Conservation (phyloP, 352 stramenopile genomes). For the Phytophthora boehmeriae region DNA sequence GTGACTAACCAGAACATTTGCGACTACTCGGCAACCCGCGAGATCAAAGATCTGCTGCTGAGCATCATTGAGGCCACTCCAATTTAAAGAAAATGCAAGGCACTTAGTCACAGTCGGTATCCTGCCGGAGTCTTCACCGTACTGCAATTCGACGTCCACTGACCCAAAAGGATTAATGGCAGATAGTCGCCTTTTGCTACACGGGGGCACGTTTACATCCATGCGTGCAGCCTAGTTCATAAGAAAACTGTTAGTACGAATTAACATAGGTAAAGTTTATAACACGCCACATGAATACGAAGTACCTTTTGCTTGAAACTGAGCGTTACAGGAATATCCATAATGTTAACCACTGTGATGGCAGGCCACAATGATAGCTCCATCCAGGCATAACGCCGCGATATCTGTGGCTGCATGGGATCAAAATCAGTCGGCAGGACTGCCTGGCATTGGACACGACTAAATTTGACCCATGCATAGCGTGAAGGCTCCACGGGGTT, state of each 20-base stretch:
- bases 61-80: slow-evolving; percentile 4
- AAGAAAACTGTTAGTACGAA: slow-evolving; percentile 16
- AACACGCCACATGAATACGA: not conserved
- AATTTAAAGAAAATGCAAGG: slow-evolving; percentile 27
- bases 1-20: slow-evolving; percentile 10
- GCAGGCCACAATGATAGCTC: slow-evolving; percentile 55
- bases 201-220: slow-evolving; percentile 26
- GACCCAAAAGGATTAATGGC: slow-evolving; percentile 48
- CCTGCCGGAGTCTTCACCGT: slow-evolving; percentile 7
- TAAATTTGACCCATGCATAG: slow-evolving; percentile 44
- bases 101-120: not conserved
- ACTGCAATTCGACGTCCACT: slow-evolving; percentile 25
- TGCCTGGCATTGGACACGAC: slow-evolving; percentile 40
- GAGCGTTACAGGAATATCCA: slow-evolving; percentile 34
- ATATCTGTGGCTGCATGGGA: slow-evolving; percentile 38
- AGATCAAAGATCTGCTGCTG: slow-evolving; percentile 47
- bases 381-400: slow-evolving; percentile 58
- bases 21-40: slow-evolving; percentile 34
- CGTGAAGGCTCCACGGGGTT: slow-evolving; percentile 18
- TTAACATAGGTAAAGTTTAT: not conserved
- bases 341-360: slow-evolving; percentile 46
- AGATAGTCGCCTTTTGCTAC: slow-evolving; percentile 31
- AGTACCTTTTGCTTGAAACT: slow-evolving; percentile 50
- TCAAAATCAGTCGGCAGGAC: slow-evolving; percentile 60
- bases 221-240: slow-evolving; percentile 17